Base-by-base conservation (phyloP, 495 filamentous ascomycete genomes). In the Cenococcum geophilum region DNA sequence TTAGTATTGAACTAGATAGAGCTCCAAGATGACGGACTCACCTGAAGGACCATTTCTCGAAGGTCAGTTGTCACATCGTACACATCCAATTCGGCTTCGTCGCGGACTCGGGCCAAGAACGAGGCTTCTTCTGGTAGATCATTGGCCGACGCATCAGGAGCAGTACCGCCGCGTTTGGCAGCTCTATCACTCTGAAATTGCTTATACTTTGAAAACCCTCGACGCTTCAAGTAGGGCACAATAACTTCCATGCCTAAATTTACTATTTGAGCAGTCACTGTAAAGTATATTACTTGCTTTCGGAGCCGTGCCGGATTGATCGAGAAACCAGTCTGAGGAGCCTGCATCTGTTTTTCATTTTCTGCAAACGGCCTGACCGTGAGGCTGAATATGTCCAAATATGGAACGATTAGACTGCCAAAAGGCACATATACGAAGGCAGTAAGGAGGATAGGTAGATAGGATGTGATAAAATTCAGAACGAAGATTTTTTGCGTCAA, bases 341-440 rank as follows among this genome's bases (percentile, higher is more conserved):
- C 68, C 22, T 73, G 69, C 47, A 89, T 75, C 53, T 90, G 78
- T 65, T 88, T 83, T 58, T 89, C 85, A 60, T 85, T 82, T 43
- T 85, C 79, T 0, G 86, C 86, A 68, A 95, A 88, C 2, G 84
- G 85, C 58, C 82, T 83, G 0, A 89, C 85, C 0, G 89, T 89
- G 40, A 91, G 68, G 59, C 82, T 82, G 76, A 97, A 95, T 55
- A 97, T 73, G 68, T 97, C 89, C 12, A 98, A 81, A 63, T 97
- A 88, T 0, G 93, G 93, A 0, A 96, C 89, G 57, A 98, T 85
- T 36, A 88, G 65, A 65, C 83, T 86, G 8, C 89, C 93, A 72
- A 97, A 98, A 0, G 93, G 95, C 23, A 98, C 89, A 66, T 98
- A 98, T 57, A 98, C 86, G 71, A 98, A 98, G 8, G 93, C 91